Evolutionary conservation across 2,329 filamentous ascomycete genomes (phyloP).

Genomic region (Balansia obtecta): DNA sequence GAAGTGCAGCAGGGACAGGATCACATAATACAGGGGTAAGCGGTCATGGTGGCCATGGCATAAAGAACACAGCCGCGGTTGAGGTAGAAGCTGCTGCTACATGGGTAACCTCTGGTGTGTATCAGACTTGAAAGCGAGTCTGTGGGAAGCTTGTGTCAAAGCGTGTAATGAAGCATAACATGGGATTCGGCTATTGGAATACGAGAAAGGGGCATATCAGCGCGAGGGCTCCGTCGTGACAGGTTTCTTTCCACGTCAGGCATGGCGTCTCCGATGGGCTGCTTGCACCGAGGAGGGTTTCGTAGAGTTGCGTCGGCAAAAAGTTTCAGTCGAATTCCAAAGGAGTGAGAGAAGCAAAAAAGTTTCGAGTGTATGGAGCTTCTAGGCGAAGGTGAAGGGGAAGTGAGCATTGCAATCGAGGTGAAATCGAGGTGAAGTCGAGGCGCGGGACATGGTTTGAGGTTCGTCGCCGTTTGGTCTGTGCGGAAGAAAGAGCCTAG

Average conservation of each 20-base stretch:
- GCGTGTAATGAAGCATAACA: not conserved
- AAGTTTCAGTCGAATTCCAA: not conserved
- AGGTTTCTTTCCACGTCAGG: not conserved
- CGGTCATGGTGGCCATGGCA: not conserved
- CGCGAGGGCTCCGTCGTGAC: not conserved
- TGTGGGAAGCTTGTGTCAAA: not conserved
- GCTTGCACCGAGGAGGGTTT: not conserved
- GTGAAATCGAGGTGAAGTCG: no score
- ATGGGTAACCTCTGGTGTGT: not conserved
- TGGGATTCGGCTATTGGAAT: not conserved
- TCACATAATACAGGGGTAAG: not conserved
- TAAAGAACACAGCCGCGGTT: not conserved
- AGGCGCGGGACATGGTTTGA: not conserved
- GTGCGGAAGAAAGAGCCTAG: no score
- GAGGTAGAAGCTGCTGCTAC: not conserved
- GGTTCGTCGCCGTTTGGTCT: no score
- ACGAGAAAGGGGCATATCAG: not conserved
- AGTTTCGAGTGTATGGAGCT: not conserved
- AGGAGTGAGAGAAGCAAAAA: not conserved
- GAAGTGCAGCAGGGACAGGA: not conserved
- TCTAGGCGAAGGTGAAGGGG: not conserved
- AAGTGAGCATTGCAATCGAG: not conserved
- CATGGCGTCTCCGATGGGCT: not conserved
- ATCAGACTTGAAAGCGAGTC: not conserved
- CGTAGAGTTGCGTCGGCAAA: not conserved